Evolutionary conservation across 257 asterid species (phyloP).

Genomic region (Schizonepeta tenuifolia): DNA sequence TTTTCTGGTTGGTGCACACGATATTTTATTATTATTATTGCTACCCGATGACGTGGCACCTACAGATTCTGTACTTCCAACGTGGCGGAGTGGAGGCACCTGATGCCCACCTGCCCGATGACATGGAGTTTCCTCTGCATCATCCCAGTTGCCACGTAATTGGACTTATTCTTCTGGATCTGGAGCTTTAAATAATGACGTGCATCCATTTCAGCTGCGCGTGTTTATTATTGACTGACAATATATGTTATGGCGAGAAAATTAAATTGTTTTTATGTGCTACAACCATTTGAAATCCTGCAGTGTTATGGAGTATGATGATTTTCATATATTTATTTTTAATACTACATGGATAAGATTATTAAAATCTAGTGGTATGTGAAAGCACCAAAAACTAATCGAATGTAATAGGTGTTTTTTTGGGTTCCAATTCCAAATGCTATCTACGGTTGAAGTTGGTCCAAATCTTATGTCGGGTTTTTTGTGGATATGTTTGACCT

Average conservation of each 20-base stretch:
- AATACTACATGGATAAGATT: too few relatives aligned
- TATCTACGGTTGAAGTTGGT: too few relatives aligned
- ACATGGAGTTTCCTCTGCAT: not conserved
- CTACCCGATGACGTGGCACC: conserved; percentile 40
- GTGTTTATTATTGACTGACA: conserved; percentile 5
- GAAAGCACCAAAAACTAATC: too few relatives aligned
- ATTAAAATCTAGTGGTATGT: too few relatives aligned
- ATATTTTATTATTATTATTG: conserved; percentile 37
- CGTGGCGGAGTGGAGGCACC: conserved; percentile 37
- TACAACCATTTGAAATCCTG: not conserved
- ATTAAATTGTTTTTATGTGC: not conserved
- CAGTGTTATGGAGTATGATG: too few relatives aligned
- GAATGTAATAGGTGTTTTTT: too few relatives aligned
- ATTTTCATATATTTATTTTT: too few relatives aligned
- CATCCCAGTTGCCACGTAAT: not conserved
- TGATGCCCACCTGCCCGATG: conserved; percentile 28
- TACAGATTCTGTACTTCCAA: conserved; percentile 35
- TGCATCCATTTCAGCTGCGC: not conserved
- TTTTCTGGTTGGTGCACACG: conserved; percentile 2
- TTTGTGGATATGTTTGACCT: too few relatives aligned
- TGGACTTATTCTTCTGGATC: not conserved
- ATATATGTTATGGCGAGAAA: not conserved
- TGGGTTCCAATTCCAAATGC: too few relatives aligned
- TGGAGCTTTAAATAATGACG: not conserved
- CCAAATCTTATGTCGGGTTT: too few relatives aligned